Evolutionary conservation across 176 grass and related monocot species (phyloP), one percentile per base, ranked within the genome.

Genomic region (Pontederia crassipes): DNA sequence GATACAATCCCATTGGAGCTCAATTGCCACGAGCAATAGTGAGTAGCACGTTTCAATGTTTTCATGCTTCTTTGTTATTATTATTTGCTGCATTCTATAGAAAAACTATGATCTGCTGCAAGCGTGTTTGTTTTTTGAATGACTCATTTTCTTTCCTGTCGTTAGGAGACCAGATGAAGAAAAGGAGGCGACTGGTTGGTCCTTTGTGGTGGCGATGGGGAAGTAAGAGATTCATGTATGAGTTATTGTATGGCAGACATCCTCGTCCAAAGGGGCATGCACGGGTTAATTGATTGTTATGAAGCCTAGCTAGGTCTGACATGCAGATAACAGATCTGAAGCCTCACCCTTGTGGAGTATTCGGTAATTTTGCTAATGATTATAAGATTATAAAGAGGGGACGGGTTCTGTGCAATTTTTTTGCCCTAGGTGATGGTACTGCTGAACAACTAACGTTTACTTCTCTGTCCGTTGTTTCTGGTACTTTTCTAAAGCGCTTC

Each of bases 191-290:
- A 72, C 64, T 47, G 28, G 53, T 68, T n/a, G 81, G 84, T 10
- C 87, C 92, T 12, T 75, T 97, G 46, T 91, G 92, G 87, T 97
- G 92, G 92, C 87, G 85, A 79, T 88, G 85, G 82, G 81, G 87
- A 57, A 88, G 92, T 62, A 97, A 97, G 79, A 85, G 84, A 64
- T 66, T 91, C 77, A 48, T 88, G 49, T 97, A 88, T 15, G 45
- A 88, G 76, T 62, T 82, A 2, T 72, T 97, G 2, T 82, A 72
- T 28, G 79, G 72, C 66, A 66, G 79, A 52, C 64, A 35, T 9
- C 32, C 1, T 9, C 57, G 17, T 64, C 51, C 71, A 17, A 85
- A 56, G 2, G 17, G 8, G 17, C 62, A 12, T 9, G 47, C 28
- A 10, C 48, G 11, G 5, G 15, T 26, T 7, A 51, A 50, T 50